Conservation (phyloP, 73 alveolate species). For the Paramecium primaurelia region DNA sequence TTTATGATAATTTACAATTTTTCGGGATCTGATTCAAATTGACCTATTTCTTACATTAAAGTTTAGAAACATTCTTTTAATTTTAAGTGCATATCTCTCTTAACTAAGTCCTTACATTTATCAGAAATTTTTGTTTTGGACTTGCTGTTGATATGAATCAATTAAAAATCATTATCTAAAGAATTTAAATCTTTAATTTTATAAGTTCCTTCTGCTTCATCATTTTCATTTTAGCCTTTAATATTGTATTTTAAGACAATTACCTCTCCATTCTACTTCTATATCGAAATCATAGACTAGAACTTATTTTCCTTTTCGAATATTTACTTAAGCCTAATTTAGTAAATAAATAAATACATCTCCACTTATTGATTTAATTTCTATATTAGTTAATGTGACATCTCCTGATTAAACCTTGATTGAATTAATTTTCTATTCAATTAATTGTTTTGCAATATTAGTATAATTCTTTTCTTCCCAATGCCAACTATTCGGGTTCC, state of each 20-base stretch:
- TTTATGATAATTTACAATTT: not conserved
- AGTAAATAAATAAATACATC: not conserved
- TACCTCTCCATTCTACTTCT: conserved; percentile 45
- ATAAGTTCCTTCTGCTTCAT: conserved; percentile 47
- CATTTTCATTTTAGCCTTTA: not conserved
- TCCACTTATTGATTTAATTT: not conserved
- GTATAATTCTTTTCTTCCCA: conserved; percentile 51
- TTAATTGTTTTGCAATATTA: not conserved
- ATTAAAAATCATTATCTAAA: conserved; percentile 21
- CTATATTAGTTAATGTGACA: not conserved
- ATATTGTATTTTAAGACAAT: not conserved
- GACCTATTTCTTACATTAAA: not conserved
- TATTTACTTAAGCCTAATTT: not conserved
- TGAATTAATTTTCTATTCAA: not conserved
- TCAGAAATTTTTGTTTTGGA: conserved; percentile 23
- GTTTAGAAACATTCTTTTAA: not conserved
- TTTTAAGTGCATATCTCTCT: not conserved
- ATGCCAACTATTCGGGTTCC: conserved; percentile 52
- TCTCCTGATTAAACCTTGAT: not conserved
- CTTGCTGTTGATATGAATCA: not conserved
- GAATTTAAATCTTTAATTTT: conserved; percentile 31
- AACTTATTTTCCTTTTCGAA: conserved; percentile 28
- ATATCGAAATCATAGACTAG: conserved; percentile 34
- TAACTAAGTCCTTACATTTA: not conserved
- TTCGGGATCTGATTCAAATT: conserved; percentile 45